Percentiles rank a stretch among this genome's conserved stretches.
phyloP scores from a whole-genome alignment of 768 basidiomycete genomes.

The Leccinum incarnatum region DNA sequence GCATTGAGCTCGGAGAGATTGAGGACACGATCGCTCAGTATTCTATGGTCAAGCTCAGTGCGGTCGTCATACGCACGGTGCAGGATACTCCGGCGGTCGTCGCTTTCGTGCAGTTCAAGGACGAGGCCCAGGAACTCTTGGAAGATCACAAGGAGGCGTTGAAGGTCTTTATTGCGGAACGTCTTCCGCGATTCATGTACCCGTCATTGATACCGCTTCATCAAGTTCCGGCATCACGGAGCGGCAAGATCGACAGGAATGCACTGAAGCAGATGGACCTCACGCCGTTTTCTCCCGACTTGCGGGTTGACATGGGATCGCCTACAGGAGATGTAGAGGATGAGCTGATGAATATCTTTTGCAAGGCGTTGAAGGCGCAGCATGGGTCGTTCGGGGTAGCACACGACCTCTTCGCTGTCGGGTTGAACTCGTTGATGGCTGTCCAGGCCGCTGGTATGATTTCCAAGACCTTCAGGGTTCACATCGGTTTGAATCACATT shows the following conservation, averaged over 20 bases:
- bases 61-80: constrained; percentile 26
- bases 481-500: constrained; percentile 29
- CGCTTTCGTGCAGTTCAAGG: constrained; percentile 28
- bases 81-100: constrained; percentile 30
- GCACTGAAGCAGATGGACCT: constrained; percentile 30
- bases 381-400: constrained; percentile 23
- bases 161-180: constrained; percentile 27
- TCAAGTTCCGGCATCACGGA: constrained; percentile 23
- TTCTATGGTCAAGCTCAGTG: constrained; percentile 17
- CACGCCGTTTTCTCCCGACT: constrained; percentile 18
- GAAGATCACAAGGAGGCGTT: constrained; percentile 22
- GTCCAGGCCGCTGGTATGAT: constrained; percentile 31
- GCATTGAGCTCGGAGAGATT: constrained; percentile 34
- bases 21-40: constrained; percentile 31
- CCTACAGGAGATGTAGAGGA: constrained; percentile 27
- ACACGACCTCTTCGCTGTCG: constrained; percentile 30
- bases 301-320: constrained; percentile 24
- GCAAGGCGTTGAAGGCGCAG: constrained; percentile 21
- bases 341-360: constrained; percentile 26
- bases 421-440: constrained; percentile 32
- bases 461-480: constrained; percentile 29
- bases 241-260: constrained; percentile 30
- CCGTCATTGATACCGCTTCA: constrained; percentile 29
- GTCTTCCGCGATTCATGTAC: constrained; percentile 33
- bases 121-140: constrained; percentile 6